phyloP scores from a whole-genome alignment of 352 stramenopile species.

The Globisporangium spinosum region DNA sequence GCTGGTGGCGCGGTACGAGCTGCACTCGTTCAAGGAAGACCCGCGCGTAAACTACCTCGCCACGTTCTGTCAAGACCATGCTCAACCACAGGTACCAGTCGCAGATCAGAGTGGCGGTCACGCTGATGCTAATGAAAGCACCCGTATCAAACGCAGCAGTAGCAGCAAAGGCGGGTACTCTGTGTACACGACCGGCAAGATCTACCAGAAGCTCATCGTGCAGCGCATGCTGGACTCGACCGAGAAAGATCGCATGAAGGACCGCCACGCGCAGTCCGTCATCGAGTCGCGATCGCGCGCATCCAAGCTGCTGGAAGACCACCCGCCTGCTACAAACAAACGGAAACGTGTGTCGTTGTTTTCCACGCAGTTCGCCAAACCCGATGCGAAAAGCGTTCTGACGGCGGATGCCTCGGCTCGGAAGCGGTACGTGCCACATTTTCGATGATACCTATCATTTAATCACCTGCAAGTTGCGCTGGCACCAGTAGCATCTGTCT shows the following conservation, averaged over 20 bases:
- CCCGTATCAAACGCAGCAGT: neutral
- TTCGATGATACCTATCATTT: neutral
- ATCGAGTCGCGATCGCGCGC: slow-evolving; percentile 61
- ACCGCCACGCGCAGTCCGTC: slow-evolving; percentile 73
- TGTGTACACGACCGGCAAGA: slow-evolving; percentile 52
- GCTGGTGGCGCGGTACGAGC: slow-evolving; percentile 51
- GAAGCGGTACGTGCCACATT: slow-evolving; percentile 10
- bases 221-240: slow-evolving; percentile 69
- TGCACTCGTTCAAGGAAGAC: slow-evolving; percentile 75
- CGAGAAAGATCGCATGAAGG: slow-evolving; percentile 81
- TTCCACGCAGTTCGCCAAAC: slow-evolving; percentile 15
- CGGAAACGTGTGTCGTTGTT: slow-evolving; percentile 14
- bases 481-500: neutral
- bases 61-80: slow-evolving; percentile 29
- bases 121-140: neutral
- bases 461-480: neutral
- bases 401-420: neutral
- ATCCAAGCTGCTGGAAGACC: slow-evolving; percentile 56
- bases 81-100: neutral
- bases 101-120: neutral
- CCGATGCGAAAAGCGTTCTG: slow-evolving; percentile 7
- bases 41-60: slow-evolving; percentile 64
- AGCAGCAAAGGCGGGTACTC: slow-evolving; percentile 28
- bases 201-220: slow-evolving; percentile 81
- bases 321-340: slow-evolving; percentile 3